Evolutionary conservation across 208 protist species (phyloP).

Genomic region (Crithidia bombi): DNA sequence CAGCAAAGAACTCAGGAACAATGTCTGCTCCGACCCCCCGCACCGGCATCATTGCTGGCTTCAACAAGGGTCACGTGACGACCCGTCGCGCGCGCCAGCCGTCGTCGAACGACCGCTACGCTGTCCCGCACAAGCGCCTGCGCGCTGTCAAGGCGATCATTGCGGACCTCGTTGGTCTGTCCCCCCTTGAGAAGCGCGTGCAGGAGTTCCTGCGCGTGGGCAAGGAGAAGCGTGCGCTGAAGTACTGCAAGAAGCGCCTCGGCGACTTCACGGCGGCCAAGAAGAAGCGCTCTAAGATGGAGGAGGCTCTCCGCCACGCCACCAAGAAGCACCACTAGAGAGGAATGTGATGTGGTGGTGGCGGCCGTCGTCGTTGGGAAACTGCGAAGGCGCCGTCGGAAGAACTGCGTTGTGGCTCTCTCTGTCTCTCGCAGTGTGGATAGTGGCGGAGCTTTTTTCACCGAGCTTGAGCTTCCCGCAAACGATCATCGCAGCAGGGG

Average conservation of each 20-base stretch:
- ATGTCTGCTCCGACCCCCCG: conserved; percentile 77
- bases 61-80: conserved; percentile 93
- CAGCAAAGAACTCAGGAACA: conserved; percentile 9
- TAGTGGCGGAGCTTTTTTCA: neutral
- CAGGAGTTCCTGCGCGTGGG: conserved; percentile 95
- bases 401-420: neutral
- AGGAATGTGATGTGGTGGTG: neutral
- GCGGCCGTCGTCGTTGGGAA: neutral
- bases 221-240: conserved; percentile 95
- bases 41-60: conserved; percentile 92
- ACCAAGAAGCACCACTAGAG: conserved; percentile 68
- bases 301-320: conserved; percentile 87
- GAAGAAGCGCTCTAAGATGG: conserved; percentile 93
- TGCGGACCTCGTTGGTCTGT: conserved; percentile 89
- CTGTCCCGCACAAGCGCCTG: conserved; percentile 89
- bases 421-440: neutral
- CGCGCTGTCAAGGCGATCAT: conserved; percentile 93
- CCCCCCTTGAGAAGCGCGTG: conserved; percentile 93
- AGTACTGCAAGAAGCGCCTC: conserved; percentile 95
- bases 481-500: too few relatives aligned
- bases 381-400: neutral
- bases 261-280: conserved; percentile 89
- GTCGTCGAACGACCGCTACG: conserved; percentile 82
- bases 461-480: neutral
- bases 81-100: conserved; percentile 84